Conservation (phyloP, 495 filamentous ascomycete species). For the Daldinia caldariorum region DNA sequence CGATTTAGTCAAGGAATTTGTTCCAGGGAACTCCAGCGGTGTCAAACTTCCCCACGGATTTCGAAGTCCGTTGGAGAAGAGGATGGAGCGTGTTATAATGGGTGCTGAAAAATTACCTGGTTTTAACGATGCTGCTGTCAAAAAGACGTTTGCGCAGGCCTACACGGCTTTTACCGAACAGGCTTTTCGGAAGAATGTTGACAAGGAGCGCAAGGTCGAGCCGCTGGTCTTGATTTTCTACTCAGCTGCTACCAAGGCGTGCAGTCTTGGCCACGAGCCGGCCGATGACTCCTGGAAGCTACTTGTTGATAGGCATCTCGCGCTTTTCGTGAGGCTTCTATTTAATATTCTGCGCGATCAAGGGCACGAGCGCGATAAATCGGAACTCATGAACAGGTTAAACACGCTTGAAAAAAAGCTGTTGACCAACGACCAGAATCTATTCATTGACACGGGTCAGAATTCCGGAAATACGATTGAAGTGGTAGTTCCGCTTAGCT, state of each 20-base stretch:
- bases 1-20: conserved; percentile 68
- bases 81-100: conserved; percentile 84
- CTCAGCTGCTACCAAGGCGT: conserved; percentile 76
- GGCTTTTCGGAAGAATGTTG: conserved; percentile 85
- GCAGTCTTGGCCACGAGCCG: conserved; percentile 79
- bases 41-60: conserved; percentile 62
- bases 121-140: conserved; percentile 85
- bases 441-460: conserved; percentile 67
- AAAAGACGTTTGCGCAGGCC: conserved; percentile 92
- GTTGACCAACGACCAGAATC: conserved; percentile 91
- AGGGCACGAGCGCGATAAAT: conserved; percentile 75
- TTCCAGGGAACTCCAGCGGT: conserved; percentile 53
- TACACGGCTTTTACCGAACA: conserved; percentile 72
- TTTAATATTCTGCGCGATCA: conserved; percentile 79
- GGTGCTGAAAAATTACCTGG: conserved; percentile 71
- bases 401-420: conserved; percentile 90
- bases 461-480: conserved; percentile 72
- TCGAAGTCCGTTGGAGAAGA: conserved; percentile 78
- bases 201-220: conserved; percentile 93
- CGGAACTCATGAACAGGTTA: conserved; percentile 82
- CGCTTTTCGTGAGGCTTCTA: conserved; percentile 91
- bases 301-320: conserved; percentile 93
- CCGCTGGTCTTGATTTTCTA: conserved; percentile 92
- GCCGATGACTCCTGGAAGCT: conserved; percentile 93
- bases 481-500: conserved; percentile 80